Base-by-base conservation (phyloP, 2,329 filamentous ascomycete genomes). In the Ambrosiella beaveri region DNA sequence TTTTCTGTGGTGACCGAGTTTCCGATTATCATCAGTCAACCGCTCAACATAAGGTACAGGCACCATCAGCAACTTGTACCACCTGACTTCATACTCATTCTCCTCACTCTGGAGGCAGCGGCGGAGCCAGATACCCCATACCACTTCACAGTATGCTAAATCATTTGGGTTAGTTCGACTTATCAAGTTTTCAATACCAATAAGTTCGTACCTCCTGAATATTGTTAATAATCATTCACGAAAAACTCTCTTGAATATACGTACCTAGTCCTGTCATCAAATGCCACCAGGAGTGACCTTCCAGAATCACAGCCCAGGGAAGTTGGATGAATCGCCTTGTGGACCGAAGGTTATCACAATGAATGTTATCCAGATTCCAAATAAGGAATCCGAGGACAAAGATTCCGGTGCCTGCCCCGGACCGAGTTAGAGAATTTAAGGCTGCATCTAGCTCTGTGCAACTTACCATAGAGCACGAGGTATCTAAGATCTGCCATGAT, bases 41-140 rank as follows among this genome's bases (percentile, higher is more conserved):
- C 52, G 38, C 17, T 60, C 58, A 1, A 60, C 54, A 17, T 39
- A 59, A 8, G 57, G 57, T 40, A 59, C 45, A 17, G 57, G 57
- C 36, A 59, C 52, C 6, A 55, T 76, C 64, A 80, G 74, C 12
- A 80, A 63, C 27, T 76, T 78, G 1, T 82, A 79, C 87, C 88
- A 94, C 56, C 77, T 65, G 58, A 93, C 71, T 64, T 77, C 74
- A 65, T 82, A 93, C 65, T 89, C 80, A 47, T 85, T 78, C 65
- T 88, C 85, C 51, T 76, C 76, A 2, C 81, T 80, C 62, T 89
- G 86, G 54, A 93, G 71, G 64, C 86, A 88, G 62, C 85, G 82
- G 45, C 86, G 79, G 15, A 93, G 75, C 84, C 86, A 91, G 35
- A 90, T 81, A 2, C 86, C 84, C 87, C 88, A 94, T 12, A 81